phyloP scores from a whole-genome alignment of 1,139 yeast species.

The Kodamaea fungicola region DNA sequence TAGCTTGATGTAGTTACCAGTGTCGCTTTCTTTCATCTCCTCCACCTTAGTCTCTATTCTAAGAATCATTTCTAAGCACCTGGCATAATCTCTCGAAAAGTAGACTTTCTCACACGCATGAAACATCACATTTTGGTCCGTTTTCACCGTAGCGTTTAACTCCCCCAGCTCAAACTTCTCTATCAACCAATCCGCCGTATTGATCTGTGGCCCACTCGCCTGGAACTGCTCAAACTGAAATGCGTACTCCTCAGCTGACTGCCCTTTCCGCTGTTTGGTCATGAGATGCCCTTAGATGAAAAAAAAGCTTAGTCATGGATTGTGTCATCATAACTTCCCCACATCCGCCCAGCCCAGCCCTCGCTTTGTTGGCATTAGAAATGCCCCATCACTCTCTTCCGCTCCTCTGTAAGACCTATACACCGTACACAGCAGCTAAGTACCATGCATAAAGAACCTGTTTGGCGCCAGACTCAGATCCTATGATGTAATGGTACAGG shows the following conservation, averaged over 20 bases:
- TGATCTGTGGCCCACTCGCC: slow-evolving; percentile 48
- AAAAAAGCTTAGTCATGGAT: no score
- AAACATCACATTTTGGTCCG: slow-evolving; percentile 32
- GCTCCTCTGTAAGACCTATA: no score
- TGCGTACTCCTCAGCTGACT: slow-evolving; percentile 51
- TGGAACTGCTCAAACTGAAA: slow-evolving; percentile 44
- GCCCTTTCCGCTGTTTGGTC: slow-evolving; percentile 46
- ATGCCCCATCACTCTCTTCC: no score
- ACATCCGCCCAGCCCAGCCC: no score
- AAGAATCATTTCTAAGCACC: slow-evolving; percentile 37
- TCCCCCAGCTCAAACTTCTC: slow-evolving; percentile 20
- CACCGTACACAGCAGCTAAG: no score
- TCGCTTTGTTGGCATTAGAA: no score
- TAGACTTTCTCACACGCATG: slow-evolving; percentile 52
- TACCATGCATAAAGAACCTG: no score
- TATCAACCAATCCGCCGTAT: slow-evolving; percentile 45
- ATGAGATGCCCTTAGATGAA: neutral
- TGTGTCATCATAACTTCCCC: no score
- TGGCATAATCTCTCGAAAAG: slow-evolving; percentile 40
- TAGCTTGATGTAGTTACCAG: slow-evolving; percentile 29
- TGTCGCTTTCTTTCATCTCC: slow-evolving; percentile 26
- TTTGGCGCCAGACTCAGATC: no score
- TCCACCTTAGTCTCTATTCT: slow-evolving; percentile 29
- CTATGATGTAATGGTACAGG: no score
- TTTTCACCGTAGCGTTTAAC: slow-evolving; percentile 26